phyloP scores from a whole-genome alignment of 108 stramenopile species.

The Cyclotella cryptica region DNA sequence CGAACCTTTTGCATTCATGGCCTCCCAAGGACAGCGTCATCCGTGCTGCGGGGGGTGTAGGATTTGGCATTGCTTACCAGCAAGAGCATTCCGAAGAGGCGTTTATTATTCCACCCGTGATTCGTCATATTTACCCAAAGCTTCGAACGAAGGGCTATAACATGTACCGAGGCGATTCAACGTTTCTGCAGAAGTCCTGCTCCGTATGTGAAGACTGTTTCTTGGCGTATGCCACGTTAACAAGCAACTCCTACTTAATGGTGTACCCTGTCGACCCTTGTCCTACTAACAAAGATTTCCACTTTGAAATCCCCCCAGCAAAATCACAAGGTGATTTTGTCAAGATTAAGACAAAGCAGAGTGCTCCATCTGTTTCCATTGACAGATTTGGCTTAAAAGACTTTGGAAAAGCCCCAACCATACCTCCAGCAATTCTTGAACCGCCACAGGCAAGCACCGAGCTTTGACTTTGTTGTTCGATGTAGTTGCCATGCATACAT shows the following conservation, averaged over 20 bases:
- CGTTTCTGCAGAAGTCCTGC: conserved; percentile 79
- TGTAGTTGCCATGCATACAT: neutral
- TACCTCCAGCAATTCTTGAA: conserved; percentile 39
- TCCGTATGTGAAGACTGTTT: conserved; percentile 82
- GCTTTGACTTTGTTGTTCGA: no score
- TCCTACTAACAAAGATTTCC: conserved; percentile 7
- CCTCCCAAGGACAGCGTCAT: conserved; percentile 74
- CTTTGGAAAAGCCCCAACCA: conserved; percentile 34
- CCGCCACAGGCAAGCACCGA: conserved; percentile 31
- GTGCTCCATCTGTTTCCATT: neutral
- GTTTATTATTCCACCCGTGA: conserved; percentile 74
- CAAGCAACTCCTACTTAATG: conserved; percentile 44
- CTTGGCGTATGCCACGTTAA: conserved; percentile 76
- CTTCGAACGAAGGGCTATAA: conserved; percentile 60
- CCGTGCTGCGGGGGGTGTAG: conserved; percentile 75
- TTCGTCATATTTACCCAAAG: conserved; percentile 70
- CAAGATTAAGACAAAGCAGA: neutral
- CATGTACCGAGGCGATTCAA: conserved; percentile 72
- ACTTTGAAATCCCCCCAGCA: neutral
- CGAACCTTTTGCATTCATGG: conserved; percentile 56
- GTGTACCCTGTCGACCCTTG: conserved; percentile 31
- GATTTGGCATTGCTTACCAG: conserved; percentile 65
- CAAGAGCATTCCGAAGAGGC: conserved; percentile 40
- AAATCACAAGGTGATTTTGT: neutral
- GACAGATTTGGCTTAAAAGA: conserved; percentile 25